A percentile compares a stretch with the other conserved stretches of the same genome.
Evolutionary conservation across 2,329 filamentous ascomycete genomes (phyloP).

Genomic region (Penicillium verrucosum): DNA sequence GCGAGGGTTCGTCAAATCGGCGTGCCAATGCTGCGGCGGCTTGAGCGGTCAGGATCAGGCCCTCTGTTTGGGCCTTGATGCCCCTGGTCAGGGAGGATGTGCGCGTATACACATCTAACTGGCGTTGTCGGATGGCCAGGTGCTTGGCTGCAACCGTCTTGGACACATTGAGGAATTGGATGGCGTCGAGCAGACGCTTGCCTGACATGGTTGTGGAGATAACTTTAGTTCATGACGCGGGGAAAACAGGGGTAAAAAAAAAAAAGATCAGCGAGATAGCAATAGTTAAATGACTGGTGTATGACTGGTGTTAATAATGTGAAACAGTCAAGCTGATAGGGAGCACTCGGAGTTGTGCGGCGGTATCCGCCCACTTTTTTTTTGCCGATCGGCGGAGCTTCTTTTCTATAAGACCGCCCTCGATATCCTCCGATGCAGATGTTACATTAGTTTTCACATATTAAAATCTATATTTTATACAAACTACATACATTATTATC

Average conservation of each 20-base stretch:
- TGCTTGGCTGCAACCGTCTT: constrained; percentile 65
- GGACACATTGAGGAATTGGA: constrained; percentile 67
- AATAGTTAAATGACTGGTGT: neutral
- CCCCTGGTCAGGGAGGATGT: constrained; percentile 64
- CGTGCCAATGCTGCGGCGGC: constrained; percentile 59
- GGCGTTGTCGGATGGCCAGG: constrained; percentile 56
- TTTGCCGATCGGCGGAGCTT: constrained; percentile 12
- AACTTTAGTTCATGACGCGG: constrained; percentile 22
- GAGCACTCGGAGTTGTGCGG: constrained; percentile 17
- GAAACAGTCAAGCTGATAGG: constrained; percentile 18
- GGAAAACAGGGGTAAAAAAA: constrained; percentile 9
- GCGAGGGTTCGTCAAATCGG: constrained; percentile 52
- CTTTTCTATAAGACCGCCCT: constrained; percentile 1
- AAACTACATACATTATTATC: neutral
- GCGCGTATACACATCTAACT: constrained; percentile 61
- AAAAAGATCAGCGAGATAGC: constrained; percentile 4
- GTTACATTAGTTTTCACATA: neutral
- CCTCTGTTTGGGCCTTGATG: constrained; percentile 60
- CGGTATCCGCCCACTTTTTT: constrained; percentile 19
- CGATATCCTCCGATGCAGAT: neutral
- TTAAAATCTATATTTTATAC: neutral
- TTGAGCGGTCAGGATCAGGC: constrained; percentile 58
- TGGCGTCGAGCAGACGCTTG: constrained; percentile 67
- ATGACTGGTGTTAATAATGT: neutral
- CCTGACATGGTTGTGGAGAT: constrained; percentile 47